Evolutionary conservation across 1,284 basidiomycete species (phyloP).

Genomic region (Leccinum colubrinum): DNA sequence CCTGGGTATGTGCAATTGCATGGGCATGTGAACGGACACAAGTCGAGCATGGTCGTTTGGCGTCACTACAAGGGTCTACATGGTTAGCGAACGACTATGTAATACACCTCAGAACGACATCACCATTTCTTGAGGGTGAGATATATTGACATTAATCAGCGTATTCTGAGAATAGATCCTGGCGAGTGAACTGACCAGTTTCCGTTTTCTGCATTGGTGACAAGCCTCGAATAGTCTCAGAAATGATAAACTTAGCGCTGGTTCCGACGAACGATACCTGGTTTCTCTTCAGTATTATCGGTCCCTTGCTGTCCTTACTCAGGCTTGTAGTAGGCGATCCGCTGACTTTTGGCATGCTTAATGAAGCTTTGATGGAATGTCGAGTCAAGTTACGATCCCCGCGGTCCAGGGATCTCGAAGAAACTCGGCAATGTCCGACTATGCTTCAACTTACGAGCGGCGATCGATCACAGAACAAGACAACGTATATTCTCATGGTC

Average conservation of each 20-base stretch:
- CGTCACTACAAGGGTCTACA: conserved; percentile 44
- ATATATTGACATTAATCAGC: not conserved
- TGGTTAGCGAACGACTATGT: conserved; percentile 2
- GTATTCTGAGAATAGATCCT: conserved; percentile 2
- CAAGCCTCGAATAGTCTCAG: conserved; percentile 20
- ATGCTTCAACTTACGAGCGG: no score
- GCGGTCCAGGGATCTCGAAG: no score
- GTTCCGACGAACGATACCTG: conserved; percentile 38
- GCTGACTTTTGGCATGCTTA: conserved; percentile 23
- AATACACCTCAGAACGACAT: conserved; percentile 6
- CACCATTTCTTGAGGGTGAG: conserved; percentile 59
- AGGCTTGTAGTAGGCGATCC: conserved; percentile 2
- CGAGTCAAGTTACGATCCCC: not conserved
- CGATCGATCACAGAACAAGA: conserved; percentile 1
- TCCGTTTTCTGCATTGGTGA: conserved; percentile 65
- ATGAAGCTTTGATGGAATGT: not conserved
- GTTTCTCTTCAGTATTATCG: conserved; percentile 53
- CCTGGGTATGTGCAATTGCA: conserved; percentile 53
- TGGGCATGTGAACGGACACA: conserved; percentile 63
- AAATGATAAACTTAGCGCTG: not conserved
- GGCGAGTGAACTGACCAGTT: conserved; percentile 53
- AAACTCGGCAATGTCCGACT: no score
- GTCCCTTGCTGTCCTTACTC: conserved; percentile 1
- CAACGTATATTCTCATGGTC: conserved; percentile 20
- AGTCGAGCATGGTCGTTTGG: conserved; percentile 68